Percentiles rank a stretch among this genome's conserved stretches.
phyloP scores from a whole-genome alignment of 768 basidiomycete species.

The Tylopilus vinaceipallidus region DNA sequence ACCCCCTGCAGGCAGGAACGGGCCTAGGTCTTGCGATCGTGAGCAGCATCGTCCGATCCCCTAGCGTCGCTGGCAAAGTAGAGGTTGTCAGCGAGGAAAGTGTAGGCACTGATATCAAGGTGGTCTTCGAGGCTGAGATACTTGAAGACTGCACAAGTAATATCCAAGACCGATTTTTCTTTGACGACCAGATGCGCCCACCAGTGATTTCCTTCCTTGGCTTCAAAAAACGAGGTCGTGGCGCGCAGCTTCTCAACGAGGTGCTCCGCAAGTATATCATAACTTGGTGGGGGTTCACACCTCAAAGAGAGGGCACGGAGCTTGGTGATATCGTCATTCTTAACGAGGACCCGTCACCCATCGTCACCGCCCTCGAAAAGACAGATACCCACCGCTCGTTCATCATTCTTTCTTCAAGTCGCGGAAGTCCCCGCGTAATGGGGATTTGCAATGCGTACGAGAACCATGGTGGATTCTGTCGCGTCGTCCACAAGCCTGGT shows the following conservation, averaged over 20 bases:
- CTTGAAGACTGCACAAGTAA: conserved; percentile 39
- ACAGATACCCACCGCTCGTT: conserved; percentile 63
- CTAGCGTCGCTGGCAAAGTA: conserved; percentile 85
- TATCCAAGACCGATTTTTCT: conserved; percentile 47
- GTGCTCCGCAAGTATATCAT: conserved; percentile 65
- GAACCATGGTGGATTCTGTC: conserved; percentile 80
- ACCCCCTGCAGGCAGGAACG: conserved; percentile 89
- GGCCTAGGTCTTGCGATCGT: conserved; percentile 95
- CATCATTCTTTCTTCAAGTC: conserved; percentile 69
- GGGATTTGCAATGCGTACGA: conserved; percentile 69
- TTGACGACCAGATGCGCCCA: conserved; percentile 38
- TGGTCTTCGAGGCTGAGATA: conserved; percentile 74
- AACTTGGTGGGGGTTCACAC: conserved; percentile 74
- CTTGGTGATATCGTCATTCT: conserved; percentile 73
- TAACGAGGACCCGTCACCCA: conserved; percentile 69
- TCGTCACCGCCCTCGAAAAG: conserved; percentile 55
- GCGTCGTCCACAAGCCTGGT: conserved; percentile 86
- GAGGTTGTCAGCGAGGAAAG: conserved; percentile 93
- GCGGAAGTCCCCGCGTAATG: conserved; percentile 64
- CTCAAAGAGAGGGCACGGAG: conserved; percentile 39
- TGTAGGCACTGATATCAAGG: conserved; percentile 87
- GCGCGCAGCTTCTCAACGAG: conserved; percentile 62
- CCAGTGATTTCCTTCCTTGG: conserved; percentile 68
- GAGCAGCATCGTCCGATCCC: conserved; percentile 84
- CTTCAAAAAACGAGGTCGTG: conserved; percentile 64